Evolutionary conservation across 805 yeast species (phyloP).

Genomic region (Lipomyces sp.): DNA sequence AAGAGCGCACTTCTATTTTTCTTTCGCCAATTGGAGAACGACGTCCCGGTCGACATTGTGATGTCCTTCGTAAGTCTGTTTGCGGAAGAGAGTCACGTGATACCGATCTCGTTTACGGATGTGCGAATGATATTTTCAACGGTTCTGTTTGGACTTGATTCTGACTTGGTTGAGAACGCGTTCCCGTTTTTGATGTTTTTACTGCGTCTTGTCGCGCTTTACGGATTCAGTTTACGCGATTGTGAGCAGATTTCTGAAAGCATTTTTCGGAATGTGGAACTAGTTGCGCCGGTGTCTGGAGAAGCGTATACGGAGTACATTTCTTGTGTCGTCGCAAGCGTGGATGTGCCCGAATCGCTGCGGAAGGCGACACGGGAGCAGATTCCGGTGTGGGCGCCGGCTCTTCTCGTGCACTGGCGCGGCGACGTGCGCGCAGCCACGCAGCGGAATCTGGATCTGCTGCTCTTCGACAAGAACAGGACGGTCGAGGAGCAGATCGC

Average conservation of each 20-base stretch:
- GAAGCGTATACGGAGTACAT: constrained; percentile 9
- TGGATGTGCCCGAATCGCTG: constrained; percentile 6
- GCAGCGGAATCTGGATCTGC: not conserved
- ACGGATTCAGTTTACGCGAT: constrained; percentile 1
- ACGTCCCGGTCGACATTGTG: constrained; percentile 3
- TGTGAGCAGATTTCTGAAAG: constrained; percentile 4
- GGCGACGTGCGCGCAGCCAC: constrained; percentile 8
- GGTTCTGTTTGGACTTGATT: not conserved
- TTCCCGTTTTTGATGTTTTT: constrained; percentile 2
- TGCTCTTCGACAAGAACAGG: not conserved
- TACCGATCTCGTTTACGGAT: not conserved
- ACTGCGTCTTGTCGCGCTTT: not conserved
- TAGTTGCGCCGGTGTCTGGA: not conserved
- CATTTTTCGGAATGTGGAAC: constrained; percentile 2
- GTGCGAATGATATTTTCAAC: constrained; percentile 8
- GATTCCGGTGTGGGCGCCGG: constrained; percentile 16
- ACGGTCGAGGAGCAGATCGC: not conserved
- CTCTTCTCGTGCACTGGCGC: constrained; percentile 16
- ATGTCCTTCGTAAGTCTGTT: constrained; percentile 4
- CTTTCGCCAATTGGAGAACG: constrained; percentile 4
- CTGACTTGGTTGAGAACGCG: not conserved
- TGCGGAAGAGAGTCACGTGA: not conserved
- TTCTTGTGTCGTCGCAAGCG: not conserved
- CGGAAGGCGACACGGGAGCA: not conserved
- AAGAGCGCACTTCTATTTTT: not conserved